Conservation (phyloP, 2,329 filamentous ascomycete species). For the Aciculosporium take region DNA sequence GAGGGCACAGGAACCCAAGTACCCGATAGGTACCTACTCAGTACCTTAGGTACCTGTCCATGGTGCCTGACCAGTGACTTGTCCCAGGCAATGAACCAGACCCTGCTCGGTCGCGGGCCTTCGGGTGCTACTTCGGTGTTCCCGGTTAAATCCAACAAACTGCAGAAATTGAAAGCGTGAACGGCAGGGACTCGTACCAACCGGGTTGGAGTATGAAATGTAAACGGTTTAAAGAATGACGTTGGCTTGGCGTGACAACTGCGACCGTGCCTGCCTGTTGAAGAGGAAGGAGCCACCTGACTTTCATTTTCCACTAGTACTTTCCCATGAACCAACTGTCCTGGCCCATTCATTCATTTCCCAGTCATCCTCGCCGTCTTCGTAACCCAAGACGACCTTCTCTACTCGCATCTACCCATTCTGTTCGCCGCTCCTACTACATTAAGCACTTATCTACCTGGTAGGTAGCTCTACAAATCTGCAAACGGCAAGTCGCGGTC, state of each 20-base stretch:
- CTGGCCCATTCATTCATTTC: neutral
- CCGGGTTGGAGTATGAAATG: too few species aligned
- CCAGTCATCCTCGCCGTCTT: neutral
- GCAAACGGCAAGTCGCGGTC: neutral
- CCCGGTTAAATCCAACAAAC: too few species aligned
- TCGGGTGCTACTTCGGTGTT: too few species aligned
- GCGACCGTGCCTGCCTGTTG: neutral
- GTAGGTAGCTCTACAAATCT: neutral
- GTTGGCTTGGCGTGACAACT: conserved; percentile 1
- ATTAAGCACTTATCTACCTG: too few species aligned
- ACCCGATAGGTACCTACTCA: too few species aligned
- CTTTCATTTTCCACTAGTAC: neutral
- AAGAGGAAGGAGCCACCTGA: neutral
- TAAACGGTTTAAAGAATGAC: neutral
- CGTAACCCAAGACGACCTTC: neutral
- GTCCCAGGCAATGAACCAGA: neutral
- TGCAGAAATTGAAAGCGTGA: neutral
- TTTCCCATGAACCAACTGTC: neutral
- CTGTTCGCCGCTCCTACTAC: neutral
- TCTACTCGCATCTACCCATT: neutral
- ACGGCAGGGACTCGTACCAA: neutral
- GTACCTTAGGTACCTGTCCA: too few species aligned
- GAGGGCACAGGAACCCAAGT: too few species aligned
- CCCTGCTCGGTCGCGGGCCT: neutral
- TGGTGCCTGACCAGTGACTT: too few species aligned